Evolutionary conservation across 257 asterid species (phyloP).

Genomic region (Solanum phureja): DNA sequence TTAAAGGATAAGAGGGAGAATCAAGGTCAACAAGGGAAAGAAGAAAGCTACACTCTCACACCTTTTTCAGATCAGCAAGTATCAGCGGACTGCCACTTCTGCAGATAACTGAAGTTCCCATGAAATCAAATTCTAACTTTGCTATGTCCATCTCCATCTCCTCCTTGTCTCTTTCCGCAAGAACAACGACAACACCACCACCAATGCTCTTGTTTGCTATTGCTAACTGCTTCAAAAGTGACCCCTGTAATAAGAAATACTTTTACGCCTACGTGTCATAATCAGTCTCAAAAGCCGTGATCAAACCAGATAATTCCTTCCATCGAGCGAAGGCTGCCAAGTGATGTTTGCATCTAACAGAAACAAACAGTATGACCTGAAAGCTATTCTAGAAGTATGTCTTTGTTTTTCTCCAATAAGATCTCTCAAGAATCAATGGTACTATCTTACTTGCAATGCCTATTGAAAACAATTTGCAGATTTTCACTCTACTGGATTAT

Average conservation of each 20-base stretch:
- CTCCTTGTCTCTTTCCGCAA: slow-evolving; percentile 98
- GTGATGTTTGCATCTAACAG: not conserved
- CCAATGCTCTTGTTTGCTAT: slow-evolving; percentile 96
- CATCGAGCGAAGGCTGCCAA: not conserved
- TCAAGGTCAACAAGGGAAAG: not conserved
- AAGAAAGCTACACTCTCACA: slow-evolving; percentile 1
- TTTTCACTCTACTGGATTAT: not conserved
- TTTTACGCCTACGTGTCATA: not conserved
- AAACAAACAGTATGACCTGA: not conserved
- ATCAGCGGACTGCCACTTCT: slow-evolving; percentile 97
- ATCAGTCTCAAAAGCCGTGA: not conserved
- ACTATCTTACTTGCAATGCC: not conserved
- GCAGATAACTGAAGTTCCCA: slow-evolving; percentile 95
- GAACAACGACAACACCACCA: slow-evolving; percentile 91
- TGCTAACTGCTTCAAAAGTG: slow-evolving; percentile 91
- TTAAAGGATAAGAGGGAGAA: not conserved
- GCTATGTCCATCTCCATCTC: slow-evolving; percentile 95
- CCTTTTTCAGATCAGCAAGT: slow-evolving; percentile 96
- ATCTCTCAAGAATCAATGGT: not conserved
- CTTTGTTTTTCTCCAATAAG: not conserved
- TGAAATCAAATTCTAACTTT: slow-evolving; percentile 85
- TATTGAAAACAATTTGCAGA: not conserved
- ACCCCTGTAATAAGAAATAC: slow-evolving; percentile 51
- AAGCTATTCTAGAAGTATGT: not conserved
- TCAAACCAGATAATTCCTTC: not conserved